phyloP scores from a whole-genome alignment of 257 asterid species.

The Penstemon eatonii region DNA sequence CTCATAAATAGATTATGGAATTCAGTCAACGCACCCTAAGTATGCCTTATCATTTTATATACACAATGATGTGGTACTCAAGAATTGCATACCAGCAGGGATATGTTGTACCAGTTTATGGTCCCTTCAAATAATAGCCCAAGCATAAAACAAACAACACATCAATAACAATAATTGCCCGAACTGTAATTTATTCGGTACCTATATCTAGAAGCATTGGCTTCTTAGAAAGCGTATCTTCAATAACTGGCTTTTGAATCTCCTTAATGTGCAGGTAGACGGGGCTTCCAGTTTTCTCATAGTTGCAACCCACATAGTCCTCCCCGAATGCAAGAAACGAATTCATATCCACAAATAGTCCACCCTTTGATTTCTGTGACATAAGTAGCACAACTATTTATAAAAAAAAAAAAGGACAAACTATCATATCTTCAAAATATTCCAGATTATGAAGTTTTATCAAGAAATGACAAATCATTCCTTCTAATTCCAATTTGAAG shows the following conservation, averaged over 20 bases:
- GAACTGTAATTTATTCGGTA: slow-evolving; percentile 30
- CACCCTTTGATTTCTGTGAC: slow-evolving; percentile 84
- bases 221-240: slow-evolving; percentile 89
- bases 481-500: too few relatives aligned
- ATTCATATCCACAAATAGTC: slow-evolving; percentile 86
- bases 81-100: neutral
- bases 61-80: neutral
- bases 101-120: neutral
- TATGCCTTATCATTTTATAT: too few relatives aligned
- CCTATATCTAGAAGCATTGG: slow-evolving; percentile 97
- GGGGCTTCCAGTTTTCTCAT: slow-evolving; percentile 80
- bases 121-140: neutral
- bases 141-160: neutral
- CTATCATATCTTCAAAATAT: too few relatives aligned
- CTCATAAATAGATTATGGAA: neutral
- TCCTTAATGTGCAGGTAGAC: slow-evolving; percentile 86
- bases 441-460: too few relatives aligned
- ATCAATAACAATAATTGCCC: neutral
- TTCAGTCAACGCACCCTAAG: slow-evolving; percentile 15
- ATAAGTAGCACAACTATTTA: too few relatives aligned
- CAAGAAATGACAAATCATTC: too few relatives aligned
- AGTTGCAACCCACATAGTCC: slow-evolving; percentile 90
- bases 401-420: too few relatives aligned
- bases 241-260: slow-evolving; percentile 58
- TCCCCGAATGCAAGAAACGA: slow-evolving; percentile 90